Conservation (phyloP, 164 flowering plant species). For the Sextonia rubra region DNA sequence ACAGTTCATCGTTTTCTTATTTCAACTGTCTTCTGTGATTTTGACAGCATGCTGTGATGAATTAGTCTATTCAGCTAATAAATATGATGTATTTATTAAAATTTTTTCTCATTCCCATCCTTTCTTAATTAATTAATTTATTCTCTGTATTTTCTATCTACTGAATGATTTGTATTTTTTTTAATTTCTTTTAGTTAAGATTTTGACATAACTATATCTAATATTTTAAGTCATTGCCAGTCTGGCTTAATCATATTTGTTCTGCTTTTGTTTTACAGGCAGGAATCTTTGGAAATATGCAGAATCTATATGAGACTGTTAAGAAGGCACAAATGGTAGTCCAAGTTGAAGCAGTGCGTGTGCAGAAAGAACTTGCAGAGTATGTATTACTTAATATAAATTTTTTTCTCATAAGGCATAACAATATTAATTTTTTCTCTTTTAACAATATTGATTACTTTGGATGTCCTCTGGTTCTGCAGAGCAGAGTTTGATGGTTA, state of each 20-base stretch:
- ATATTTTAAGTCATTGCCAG: not conserved
- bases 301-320: slow-evolving; percentile 80
- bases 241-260: slow-evolving; percentile 2
- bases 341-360: slow-evolving; percentile 95
- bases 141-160: too few relatives aligned
- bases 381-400: slow-evolving; percentile 27
- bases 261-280: slow-evolving; percentile 40
- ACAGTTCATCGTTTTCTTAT: too few relatives aligned
- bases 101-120: too few relatives aligned
- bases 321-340: slow-evolving; percentile 96
- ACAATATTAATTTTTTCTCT: not conserved
- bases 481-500: slow-evolving; percentile 98
- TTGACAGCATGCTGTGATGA: too few relatives aligned
- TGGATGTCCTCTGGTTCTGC: slow-evolving; percentile 23
- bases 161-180: too few relatives aligned
- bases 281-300: slow-evolving; percentile 89
- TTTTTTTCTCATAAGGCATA: too few relatives aligned
- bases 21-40: too few relatives aligned
- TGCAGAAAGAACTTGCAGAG: slow-evolving; percentile 94
- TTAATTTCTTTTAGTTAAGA: too few relatives aligned
- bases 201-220: not conserved
- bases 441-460: not conserved
- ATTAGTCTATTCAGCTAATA: too few relatives aligned
- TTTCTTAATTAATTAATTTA: too few relatives aligned
- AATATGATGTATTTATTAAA: too few relatives aligned